Percentiles rank a stretch among this genome's conserved stretches.
Conservation (phyloP, 2,329 filamentous ascomycete species). For the Penicillium sp. region DNA sequence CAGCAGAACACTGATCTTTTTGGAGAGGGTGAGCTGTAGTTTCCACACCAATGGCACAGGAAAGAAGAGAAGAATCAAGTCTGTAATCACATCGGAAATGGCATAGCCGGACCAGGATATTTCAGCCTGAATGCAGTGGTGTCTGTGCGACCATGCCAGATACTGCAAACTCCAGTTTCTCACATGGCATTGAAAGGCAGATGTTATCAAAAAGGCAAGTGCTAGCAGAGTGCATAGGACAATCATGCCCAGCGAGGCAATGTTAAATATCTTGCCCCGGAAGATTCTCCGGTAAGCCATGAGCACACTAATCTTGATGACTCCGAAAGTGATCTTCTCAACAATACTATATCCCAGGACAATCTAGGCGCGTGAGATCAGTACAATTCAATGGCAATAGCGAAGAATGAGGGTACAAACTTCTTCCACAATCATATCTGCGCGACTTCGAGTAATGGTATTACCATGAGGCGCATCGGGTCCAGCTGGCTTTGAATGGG, state of each 20-base stretch:
- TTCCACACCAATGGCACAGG: slow-evolving; percentile 10
- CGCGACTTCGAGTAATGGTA: slow-evolving; percentile 4
- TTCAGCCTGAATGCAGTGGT: slow-evolving; percentile 8
- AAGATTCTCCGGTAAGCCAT: slow-evolving; percentile 3
- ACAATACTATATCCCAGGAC: slow-evolving; percentile 9
- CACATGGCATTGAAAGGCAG: slow-evolving; percentile 9
- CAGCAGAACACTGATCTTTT: slow-evolving; percentile 9
- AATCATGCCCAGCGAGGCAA: slow-evolving; percentile 9
- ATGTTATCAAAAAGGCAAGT: slow-evolving; percentile 10
- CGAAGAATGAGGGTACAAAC: neutral
- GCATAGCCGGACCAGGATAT: slow-evolving; percentile 10
- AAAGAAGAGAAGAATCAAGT: slow-evolving; percentile 6
- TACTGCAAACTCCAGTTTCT: slow-evolving; percentile 10
- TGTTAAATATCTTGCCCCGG: neutral
- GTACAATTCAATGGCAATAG: too few relatives aligned
- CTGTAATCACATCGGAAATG: slow-evolving; percentile 9
- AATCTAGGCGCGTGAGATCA: neutral
- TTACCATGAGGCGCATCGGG: slow-evolving; percentile 4
- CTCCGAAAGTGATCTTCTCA: slow-evolving; percentile 11
- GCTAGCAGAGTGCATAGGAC: slow-evolving; percentile 1
- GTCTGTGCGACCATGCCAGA: slow-evolving; percentile 6
- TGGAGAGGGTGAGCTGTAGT: slow-evolving; percentile 8
- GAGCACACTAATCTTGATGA: slow-evolving; percentile 12
- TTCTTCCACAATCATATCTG: slow-evolving; percentile 10
- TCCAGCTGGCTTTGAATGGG: slow-evolving; percentile 5